These are phyloP conservation scores for Trichoderma atrobrunneum DNA, from an alignment of 2,329 filamentous ascomycete genomes.

Conservation along the genomic window DNA sequence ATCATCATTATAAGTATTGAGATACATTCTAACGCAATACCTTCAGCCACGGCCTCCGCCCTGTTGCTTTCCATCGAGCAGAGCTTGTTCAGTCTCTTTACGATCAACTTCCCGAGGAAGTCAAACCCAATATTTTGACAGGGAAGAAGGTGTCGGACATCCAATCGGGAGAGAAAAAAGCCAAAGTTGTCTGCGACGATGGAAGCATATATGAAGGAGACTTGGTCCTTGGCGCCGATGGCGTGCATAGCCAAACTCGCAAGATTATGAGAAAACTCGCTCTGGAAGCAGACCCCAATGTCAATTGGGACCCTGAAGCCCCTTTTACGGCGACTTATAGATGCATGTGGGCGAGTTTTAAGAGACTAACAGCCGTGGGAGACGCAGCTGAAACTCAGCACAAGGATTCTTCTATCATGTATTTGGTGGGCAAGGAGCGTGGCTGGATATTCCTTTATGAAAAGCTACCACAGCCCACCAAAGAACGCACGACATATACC, in stretches of 20 bases:
- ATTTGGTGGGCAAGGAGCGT: slow-evolving; percentile 29
- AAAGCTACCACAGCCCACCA: slow-evolving; percentile 28
- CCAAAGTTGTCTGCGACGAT: slow-evolving; percentile 33
- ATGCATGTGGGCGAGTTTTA: slow-evolving; percentile 36
- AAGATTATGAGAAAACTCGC: slow-evolving; percentile 35
- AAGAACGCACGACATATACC: slow-evolving; percentile 27
- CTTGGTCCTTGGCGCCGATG: slow-evolving; percentile 43
- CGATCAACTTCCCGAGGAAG: slow-evolving; percentile 27
- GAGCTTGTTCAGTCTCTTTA: slow-evolving; percentile 35
- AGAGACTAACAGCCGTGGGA: slow-evolving; percentile 24
- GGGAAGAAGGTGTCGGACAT: slow-evolving; percentile 28
- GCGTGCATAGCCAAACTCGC: slow-evolving; percentile 39
- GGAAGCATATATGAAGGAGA: slow-evolving; percentile 33
- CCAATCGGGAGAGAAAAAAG: slow-evolving; percentile 24
- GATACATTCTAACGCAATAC: background rate
- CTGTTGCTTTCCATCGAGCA: slow-evolving; percentile 35
- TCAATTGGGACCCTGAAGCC: slow-evolving; percentile 26
- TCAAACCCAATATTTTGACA: slow-evolving; percentile 29
- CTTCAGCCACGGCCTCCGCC: slow-evolving; percentile 28
- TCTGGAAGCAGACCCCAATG: slow-evolving; percentile 18
- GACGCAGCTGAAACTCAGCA: slow-evolving; percentile 33
- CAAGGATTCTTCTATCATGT: slow-evolving; percentile 28
- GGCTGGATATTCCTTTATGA: slow-evolving; percentile 36
- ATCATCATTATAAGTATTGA: background rate
- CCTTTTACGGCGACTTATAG: slow-evolving; percentile 34